Percentiles rank a stretch among this genome's conserved stretches.
Conservation (phyloP, 1,139 yeast genomes). For the Trichomonascaceae sp. region DNA sequence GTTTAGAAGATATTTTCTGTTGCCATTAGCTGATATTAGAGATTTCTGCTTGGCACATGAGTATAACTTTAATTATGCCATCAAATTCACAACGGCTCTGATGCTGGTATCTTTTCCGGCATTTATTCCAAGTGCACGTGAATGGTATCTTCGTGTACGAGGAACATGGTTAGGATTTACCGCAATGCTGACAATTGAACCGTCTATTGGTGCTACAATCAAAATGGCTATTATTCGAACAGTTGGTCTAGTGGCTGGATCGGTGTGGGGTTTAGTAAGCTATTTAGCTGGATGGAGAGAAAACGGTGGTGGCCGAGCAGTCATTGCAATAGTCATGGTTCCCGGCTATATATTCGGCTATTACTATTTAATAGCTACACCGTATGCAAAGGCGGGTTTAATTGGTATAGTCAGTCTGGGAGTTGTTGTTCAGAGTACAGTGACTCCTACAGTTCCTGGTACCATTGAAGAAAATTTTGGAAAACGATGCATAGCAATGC, state of each 20-base stretch:
- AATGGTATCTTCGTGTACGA: slow-evolving; percentile 41
- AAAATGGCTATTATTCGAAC: slow-evolving; percentile 42
- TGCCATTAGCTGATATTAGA: neutral
- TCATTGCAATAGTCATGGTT: slow-evolving; percentile 39
- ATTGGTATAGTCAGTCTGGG: slow-evolving; percentile 43
- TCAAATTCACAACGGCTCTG: slow-evolving; percentile 41
- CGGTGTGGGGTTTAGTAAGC: slow-evolving; percentile 45
- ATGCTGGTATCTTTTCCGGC: slow-evolving; percentile 46
- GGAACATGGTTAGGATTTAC: slow-evolving; percentile 52
- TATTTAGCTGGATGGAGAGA: slow-evolving; percentile 35
- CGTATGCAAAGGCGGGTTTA: slow-evolving; percentile 46
- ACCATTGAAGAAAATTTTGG: slow-evolving; percentile 41
- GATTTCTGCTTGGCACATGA: slow-evolving; percentile 1
- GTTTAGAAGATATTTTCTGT: neutral
- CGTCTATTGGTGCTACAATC: slow-evolving; percentile 47
- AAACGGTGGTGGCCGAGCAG: slow-evolving; percentile 36
- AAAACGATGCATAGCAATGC: slow-evolving; percentile 45
- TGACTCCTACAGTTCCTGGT: slow-evolving; percentile 38
- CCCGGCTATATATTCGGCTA: slow-evolving; percentile 43
- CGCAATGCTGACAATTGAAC: slow-evolving; percentile 43
- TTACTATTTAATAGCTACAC: slow-evolving; percentile 40
- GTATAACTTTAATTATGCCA: slow-evolving; percentile 31
- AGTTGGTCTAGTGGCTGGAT: slow-evolving; percentile 42
- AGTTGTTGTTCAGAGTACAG: slow-evolving; percentile 40
- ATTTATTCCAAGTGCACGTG: slow-evolving; percentile 40